phyloP scores from a whole-genome alignment of 1,139 yeast species.

The Geotrichum australiense region DNA sequence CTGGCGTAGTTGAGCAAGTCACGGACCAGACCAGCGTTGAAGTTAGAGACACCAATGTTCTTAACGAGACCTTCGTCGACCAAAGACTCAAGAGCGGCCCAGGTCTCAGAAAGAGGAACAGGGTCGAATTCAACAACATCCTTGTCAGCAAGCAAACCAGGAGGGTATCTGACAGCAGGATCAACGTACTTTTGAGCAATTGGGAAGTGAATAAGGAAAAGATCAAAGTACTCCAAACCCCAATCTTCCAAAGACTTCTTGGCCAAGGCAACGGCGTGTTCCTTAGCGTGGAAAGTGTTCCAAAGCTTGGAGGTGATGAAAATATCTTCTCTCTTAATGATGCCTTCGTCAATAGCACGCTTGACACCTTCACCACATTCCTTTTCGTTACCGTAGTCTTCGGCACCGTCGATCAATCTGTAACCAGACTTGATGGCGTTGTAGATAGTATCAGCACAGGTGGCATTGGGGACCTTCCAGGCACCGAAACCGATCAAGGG shows the following conservation, averaged over 20 bases:
- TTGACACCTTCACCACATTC: slow-evolving; percentile 39
- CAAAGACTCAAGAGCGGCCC: slow-evolving; percentile 64
- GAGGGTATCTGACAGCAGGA: slow-evolving; percentile 63
- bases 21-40: slow-evolving; percentile 63
- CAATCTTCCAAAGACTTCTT: slow-evolving; percentile 47
- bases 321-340: slow-evolving; percentile 37
- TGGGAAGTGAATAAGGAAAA: slow-evolving; percentile 61
- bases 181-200: slow-evolving; percentile 44
- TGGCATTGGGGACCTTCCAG: slow-evolving; percentile 39
- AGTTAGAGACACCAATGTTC: slow-evolving; percentile 82
- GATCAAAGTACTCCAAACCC: slow-evolving; percentile 54
- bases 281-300: slow-evolving; percentile 40
- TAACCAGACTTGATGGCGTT: slow-evolving; percentile 41
- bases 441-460: slow-evolving; percentile 40
- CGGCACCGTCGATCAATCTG: slow-evolving; percentile 41
- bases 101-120: slow-evolving; percentile 70
- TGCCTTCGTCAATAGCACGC: slow-evolving; percentile 36
- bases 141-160: slow-evolving; percentile 58
- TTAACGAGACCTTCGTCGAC: slow-evolving; percentile 57
- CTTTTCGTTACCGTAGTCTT: slow-evolving; percentile 38
- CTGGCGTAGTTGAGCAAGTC: slow-evolving; percentile 68
- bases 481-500: slow-evolving; percentile 48
- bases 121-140: slow-evolving; percentile 52
- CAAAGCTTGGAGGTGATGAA: slow-evolving; percentile 41
- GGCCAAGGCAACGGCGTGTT: slow-evolving; percentile 43